Evolutionary conservation across 2,329 filamentous ascomycete species (phyloP).

Genomic region (Phaeoacremonium minimum): DNA sequence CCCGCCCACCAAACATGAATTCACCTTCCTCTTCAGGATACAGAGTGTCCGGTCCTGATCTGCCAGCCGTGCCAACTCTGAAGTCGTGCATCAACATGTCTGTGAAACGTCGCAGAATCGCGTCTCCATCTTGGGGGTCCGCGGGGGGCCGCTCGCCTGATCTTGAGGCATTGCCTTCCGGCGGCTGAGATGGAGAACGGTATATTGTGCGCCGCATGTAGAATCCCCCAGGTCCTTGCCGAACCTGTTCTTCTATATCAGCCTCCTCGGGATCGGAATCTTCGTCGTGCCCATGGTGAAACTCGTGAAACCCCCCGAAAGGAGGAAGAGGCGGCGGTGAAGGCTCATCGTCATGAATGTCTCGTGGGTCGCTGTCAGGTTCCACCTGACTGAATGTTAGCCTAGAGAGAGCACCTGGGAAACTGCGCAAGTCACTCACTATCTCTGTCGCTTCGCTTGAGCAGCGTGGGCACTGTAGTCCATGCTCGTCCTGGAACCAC

Average conservation of each 20-base stretch:
- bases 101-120: constrained; percentile 35
- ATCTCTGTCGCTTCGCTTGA: constrained; percentile 79
- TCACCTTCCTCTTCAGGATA: constrained; percentile 3
- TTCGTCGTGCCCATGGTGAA: constrained; percentile 15
- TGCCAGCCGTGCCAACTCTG: constrained; percentile 12
- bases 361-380: constrained; percentile 59
- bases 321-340: constrained; percentile 6
- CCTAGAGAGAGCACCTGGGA: constrained; percentile 9
- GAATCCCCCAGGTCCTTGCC: constrained; percentile 33
- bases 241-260: constrained; percentile 51
- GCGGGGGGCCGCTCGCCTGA: constrained; percentile 2
- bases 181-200: constrained; percentile 4
- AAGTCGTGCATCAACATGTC: constrained; percentile 36
- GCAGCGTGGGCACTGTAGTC: constrained; percentile 73
- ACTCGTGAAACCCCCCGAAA: constrained; percentile 2
- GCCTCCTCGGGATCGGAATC: constrained; percentile 56
- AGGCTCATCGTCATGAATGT: constrained; percentile 22
- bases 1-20: constrained; percentile 2
- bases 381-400: constrained; percentile 38
- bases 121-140: constrained; percentile 23
- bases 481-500: constrained; percentile 71
- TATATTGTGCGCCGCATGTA: constrained; percentile 30
- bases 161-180: constrained; percentile 1
- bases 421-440: constrained; percentile 43
- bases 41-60: constrained; percentile 8